These are phyloP conservation scores for Picocystis sp. DNA, from an alignment of 163 green algal species.

Conservation along the genomic window DNA sequence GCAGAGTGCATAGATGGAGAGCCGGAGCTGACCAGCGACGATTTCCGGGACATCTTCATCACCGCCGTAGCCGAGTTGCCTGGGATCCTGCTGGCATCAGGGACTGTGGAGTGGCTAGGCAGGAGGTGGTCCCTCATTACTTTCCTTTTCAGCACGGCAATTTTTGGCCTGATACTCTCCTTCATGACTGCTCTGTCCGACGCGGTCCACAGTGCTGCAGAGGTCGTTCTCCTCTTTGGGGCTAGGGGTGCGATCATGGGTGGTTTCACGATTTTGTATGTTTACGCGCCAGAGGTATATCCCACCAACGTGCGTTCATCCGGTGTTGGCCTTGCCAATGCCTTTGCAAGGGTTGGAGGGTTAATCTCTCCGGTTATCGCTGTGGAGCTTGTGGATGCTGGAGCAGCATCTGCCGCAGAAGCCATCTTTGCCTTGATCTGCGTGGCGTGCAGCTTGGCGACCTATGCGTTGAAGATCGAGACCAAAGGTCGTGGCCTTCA, in stretches of 20 bases:
- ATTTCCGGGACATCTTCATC: conserved; percentile 35
- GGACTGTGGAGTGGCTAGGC: conserved; percentile 32
- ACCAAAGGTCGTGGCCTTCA: no score
- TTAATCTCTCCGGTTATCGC: conserved; percentile 44
- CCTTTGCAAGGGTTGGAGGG: conserved; percentile 40
- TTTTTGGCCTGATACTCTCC: conserved; percentile 14
- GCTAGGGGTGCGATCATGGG: conserved; percentile 34
- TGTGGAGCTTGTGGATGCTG: conserved; percentile 27
- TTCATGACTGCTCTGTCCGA: conserved; percentile 16
- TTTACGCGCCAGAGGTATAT: conserved; percentile 63
- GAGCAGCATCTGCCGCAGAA: no score
- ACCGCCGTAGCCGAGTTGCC: conserved; percentile 34
- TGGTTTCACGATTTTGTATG: conserved; percentile 42
- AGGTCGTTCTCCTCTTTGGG: conserved; percentile 34
- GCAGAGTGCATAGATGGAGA: conserved; percentile 3
- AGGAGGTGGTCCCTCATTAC: conserved; percentile 7
- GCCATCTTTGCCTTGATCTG: no score
- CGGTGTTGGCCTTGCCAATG: conserved; percentile 44
- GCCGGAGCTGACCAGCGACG: conserved; percentile 12
- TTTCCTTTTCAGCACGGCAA: conserved; percentile 3
- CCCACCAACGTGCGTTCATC: conserved; percentile 41
- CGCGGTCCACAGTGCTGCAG: neutral
- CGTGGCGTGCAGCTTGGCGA: no score
- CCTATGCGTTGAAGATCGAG: no score
- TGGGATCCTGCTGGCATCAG: conserved; percentile 29